Conservation (phyloP, 2,329 filamentous ascomycete genomes). For the Didymella pomorum region DNA sequence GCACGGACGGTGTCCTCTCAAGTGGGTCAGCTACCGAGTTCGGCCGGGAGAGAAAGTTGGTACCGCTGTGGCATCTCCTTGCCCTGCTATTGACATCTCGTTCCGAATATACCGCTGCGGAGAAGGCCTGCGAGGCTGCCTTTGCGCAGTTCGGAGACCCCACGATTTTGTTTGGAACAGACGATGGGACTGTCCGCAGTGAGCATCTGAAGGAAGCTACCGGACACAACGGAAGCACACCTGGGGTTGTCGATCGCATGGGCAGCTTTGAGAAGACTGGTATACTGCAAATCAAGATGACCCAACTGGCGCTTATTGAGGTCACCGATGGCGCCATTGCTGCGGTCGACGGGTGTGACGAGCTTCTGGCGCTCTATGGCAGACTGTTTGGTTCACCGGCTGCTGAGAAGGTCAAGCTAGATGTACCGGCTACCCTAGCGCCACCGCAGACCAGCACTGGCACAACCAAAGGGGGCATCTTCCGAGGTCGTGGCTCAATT, state of each 20-base stretch:
- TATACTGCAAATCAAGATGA: constrained; percentile 95
- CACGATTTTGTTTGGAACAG: constrained; percentile 69
- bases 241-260: constrained; percentile 77
- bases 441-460: constrained; percentile 69
- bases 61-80: constrained; percentile 91
- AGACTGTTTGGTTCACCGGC: constrained; percentile 75
- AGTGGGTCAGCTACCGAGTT: constrained; percentile 41
- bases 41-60: constrained; percentile 66
- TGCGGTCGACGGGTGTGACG: constrained; percentile 87
- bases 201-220: constrained; percentile 67
- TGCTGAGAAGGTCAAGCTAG: constrained; percentile 45
- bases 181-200: constrained; percentile 63
- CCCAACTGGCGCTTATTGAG: constrained; percentile 85
- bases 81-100: constrained; percentile 84
- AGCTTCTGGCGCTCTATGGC: constrained; percentile 82
- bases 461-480: constrained; percentile 78
- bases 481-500: constrained; percentile 59
- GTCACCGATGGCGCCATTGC: constrained; percentile 81
- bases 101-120: constrained; percentile 82
- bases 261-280: constrained; percentile 83
- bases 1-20: constrained; percentile 45
- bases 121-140: constrained; percentile 84
- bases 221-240: constrained; percentile 25
- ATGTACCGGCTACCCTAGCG: constrained; percentile 59
- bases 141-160: constrained; percentile 87